Evolutionary conservation across 306 rosid genomes (phyloP), one percentile per base, ranked within the genome.

Genomic region (Cucurbita ficifolia): DNA sequence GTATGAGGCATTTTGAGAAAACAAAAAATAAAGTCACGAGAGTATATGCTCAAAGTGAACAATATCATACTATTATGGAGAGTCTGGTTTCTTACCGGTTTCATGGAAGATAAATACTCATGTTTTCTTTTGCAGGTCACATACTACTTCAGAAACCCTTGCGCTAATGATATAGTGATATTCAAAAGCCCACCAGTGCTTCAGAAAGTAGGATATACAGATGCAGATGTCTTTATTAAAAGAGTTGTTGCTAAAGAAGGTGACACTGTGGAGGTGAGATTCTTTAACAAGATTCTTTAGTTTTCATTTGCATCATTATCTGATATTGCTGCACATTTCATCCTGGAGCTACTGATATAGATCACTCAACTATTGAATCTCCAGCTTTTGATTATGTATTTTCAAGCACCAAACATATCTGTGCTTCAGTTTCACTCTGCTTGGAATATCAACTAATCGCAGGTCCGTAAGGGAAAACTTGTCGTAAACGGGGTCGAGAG

Each of bases 101-200:
- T 11, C 52, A 35, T 55, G 10, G 3, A 19, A 19, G 22, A 42
- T 13, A 42, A 57, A 16, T 21, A 0, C 51, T 73, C 8, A 45
- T 69, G 35, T 79, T 79, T 21, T 57, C 77, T 48, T 79, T 79
- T 85, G 72, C 88, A 94, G 97, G 97, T 94, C 39, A 78, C 99
- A 4, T 94, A 91, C 86, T 88, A 94, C 74, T 89, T 94, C 81
- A 88, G 99, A 84, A 85, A 86, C 83, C 99, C 99, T 2, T 89
- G 99, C 79, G 85, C 96, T 58, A 91, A 89, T 77, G 99, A 91
- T 78, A 88, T 95, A 18, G 96, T 91, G 76, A 91, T 95, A 78
- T 95, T 91, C 50, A 91, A 89, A 81, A 95, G 97, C 76, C 97
- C 99, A 73, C 99, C 97, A 1, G 95, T 87, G 4, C 99, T 95